Evolutionary conservation across 75 land plant species (phyloP).

Genomic region (Gnetum montanum): DNA sequence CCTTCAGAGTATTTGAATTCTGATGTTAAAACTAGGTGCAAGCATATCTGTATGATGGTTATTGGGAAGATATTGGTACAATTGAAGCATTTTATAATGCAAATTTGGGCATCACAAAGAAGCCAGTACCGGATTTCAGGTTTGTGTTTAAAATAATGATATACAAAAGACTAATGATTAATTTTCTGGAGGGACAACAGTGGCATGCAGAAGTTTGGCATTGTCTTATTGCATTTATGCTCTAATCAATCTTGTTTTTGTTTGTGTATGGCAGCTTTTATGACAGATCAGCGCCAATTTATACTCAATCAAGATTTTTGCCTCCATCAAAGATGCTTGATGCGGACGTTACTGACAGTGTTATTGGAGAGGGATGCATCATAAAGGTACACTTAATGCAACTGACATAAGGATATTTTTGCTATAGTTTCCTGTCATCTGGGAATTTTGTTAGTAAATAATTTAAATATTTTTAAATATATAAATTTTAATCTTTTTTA

Average conservation of each 20-base stretch:
- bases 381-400: slow-evolving; percentile 55
- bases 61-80: slow-evolving; percentile 99
- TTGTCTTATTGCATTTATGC: too few species aligned
- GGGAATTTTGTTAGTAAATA: too few species aligned
- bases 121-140: slow-evolving; percentile 99
- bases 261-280: slow-evolving; percentile 95
- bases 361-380: slow-evolving; percentile 98
- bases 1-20: neutral
- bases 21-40: slow-evolving; percentile 53
- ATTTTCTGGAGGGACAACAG: too few species aligned
- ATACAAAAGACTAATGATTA: too few species aligned
- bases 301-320: slow-evolving; percentile 95
- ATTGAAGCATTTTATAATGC: slow-evolving; percentile 99
- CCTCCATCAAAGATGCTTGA: slow-evolving; percentile 99
- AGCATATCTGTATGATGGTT: slow-evolving; percentile 96
- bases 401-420: too few species aligned
- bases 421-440: too few species aligned
- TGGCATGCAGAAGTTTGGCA: too few species aligned
- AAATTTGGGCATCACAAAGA: slow-evolving; percentile 94
- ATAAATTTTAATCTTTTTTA: too few species aligned
- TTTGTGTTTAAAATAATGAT: slow-evolving; percentile 14
- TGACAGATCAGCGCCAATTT: slow-evolving; percentile 95
- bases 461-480: too few species aligned
- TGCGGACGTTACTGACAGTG: slow-evolving; percentile 98
- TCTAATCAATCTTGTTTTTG: too few species aligned